Evolutionary conservation across 257 asterid species (phyloP), one percentile per base, ranked within the genome.

Genomic region (Fraxinus americana): DNA sequence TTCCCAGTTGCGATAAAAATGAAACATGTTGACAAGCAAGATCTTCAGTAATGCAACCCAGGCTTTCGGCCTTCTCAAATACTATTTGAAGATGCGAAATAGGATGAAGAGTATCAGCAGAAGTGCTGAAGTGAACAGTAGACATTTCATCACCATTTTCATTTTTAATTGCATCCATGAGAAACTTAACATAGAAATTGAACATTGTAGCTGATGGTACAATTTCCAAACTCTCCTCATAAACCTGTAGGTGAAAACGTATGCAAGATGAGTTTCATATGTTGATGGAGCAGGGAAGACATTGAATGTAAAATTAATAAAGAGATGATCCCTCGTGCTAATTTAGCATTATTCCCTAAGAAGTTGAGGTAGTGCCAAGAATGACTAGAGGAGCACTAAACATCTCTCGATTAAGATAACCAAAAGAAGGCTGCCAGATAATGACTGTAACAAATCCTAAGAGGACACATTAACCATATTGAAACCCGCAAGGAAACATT

Each of bases 11-110:
- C 89, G 91, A 74, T 66, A 91, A 82, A 78, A 92, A 91, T 13
- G 97, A 86, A 81, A 91, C 87, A 77, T 89, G 90, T 73, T 85
- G 88, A 85, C 88, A 83, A 75, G 98, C 97, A 82, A 96, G 92
- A 79, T 89, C 91, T 78, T 91, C 96, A 65, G 91, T 86, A 36
- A 89, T 84, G 86, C 89, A 91, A 45, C 86, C 91, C 70, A 79
- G 75, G 76, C 52, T 83, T 87, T 90, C 95, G 70, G 94, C 96
- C 84, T 90, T 92, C 83, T 89, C 97, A 85, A 88, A 92, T 70
- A 87, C 88, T 54, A 54, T 72, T 87, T 79, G 76, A 82, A 93
- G 82, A 79, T 87, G 98, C 7, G 91, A 81, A 87, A 87, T 82
- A 84, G 88, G 91, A 75, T 87, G 88, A n/a, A 81, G 5, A 7